Evolutionary conservation across 805 yeast species (phyloP), one percentile per base, ranked within the genome.

Genomic region (Wickerhamiella australiensis): DNA sequence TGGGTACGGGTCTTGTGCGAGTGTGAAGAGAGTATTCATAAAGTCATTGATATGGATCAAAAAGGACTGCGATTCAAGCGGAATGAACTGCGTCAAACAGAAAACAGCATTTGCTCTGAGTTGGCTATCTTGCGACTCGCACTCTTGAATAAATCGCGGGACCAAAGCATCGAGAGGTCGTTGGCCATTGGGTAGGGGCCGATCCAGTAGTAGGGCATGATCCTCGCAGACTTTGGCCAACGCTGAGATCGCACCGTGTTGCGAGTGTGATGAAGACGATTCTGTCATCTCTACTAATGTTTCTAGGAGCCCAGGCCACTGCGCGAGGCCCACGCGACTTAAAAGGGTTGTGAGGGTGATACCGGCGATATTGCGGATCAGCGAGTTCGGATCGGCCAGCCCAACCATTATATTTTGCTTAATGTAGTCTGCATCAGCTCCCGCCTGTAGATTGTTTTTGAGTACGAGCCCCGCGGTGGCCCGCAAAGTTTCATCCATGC

Each of bases 171-270:
- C 78, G 54, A 82, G 68, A 0, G 95, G 95, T 50, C 79, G 68
- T 43, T 50, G 50, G 35, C 54, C 51, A 51, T 76, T 74, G 3
- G 84, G 82, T 65, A 77, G 76, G 52, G 79, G 82, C 46, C 71
- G 65, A 60, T 85, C 87, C 52, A 92, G 73, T 33, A 74, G 65
- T 42, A 69, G 68, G 7, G 79, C 78, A 23, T 85, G 78, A 61
- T 92, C 98, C 63, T 92, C 98, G 69, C 95, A 85, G 46, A 92
- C 82, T 63, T 88, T 86, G 35, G 82, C 72, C 53, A 92, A 69
- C 0, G 96, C 88, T 55, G 82, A 73, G 64, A 85, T 76, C 1
- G 94, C 84, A 38, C 92, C 88, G 57, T 80, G 86, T 60, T 76
- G 79, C 3, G 76, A 68, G n/a, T 61, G 59, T 25, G 76, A 43